Evolutionary conservation across 192 early-diverging fungal genomes (phyloP), one percentile per base, ranked within the genome.

Genomic region (Blastocladiella britannica): DNA sequence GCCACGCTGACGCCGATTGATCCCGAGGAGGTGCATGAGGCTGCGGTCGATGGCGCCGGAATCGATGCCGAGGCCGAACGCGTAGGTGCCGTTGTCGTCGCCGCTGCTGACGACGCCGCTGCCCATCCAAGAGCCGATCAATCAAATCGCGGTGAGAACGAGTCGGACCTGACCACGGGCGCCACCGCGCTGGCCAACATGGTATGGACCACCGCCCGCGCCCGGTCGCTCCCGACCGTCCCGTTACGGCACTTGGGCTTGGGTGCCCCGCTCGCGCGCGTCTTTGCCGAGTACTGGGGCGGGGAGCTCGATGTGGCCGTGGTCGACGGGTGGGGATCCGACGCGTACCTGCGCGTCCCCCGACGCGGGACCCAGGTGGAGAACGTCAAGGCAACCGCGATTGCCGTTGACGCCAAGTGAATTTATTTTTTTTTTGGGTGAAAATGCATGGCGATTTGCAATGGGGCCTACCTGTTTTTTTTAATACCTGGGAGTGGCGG

Each of bases 271-370:
- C 84, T 97, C 83, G 84, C 82, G 53, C 72, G 81, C 53, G 83
- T 92, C 25, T 97, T 93, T 70, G 84, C 87, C 3, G 84, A 90
- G 64, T 97, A 94, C 63, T 97, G 91, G 93, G 89, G 89, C 23
- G 93, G 93, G 5, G 75, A 74, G 24, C 72, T 97, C 28, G 77
- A 77, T 23, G 67, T 93, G 7, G 74, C 80, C 28, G 78, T 81
- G 5, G 79, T 93, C 83, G 80, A 87, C 47, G 91, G 88, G 4
- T 87, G 81, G 56, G 93, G 93, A 20, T 87, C 87, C 26, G 93
- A 97, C 68, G 85, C 83, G 0, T 97, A 93, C 65, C 79, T 93
- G 25, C 77, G 73, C 52, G 72, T 97, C 28, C 76, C 78, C 7
- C 65, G 79, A n/a, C 67, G 84, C 52, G 86, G 85, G 27, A 87